phyloP scores from a whole-genome alignment of 257 asterid genomes.

The Nyctanthes arbortristis region DNA sequence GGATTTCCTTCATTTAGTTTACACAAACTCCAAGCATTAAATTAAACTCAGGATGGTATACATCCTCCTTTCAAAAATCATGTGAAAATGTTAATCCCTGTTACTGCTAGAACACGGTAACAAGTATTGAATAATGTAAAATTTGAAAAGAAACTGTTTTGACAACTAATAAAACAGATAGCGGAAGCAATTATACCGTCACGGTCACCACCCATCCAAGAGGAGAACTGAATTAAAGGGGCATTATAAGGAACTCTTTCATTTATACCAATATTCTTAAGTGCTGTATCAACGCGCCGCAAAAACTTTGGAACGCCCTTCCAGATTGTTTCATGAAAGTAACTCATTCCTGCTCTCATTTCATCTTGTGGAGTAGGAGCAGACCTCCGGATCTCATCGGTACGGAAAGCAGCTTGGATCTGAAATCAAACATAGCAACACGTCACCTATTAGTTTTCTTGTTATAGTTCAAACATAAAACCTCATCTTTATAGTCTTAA shows the following conservation, averaged over 20 bases:
- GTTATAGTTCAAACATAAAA: background rate
- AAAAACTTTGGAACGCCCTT: conserved; percentile 58
- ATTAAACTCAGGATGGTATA: no score
- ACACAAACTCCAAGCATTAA: no score
- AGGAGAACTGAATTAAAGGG: conserved; percentile 56
- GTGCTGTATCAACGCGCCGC: conserved; percentile 63
- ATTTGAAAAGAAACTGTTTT: background rate
- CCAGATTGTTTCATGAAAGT: conserved; percentile 61
- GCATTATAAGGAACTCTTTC: conserved; percentile 63
- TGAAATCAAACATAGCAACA: conserved; percentile 13
- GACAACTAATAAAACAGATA: background rate
- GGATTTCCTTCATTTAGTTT: conserved; percentile 47
- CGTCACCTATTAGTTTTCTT: background rate
- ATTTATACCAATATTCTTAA: conserved; percentile 55
- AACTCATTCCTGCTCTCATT: conserved; percentile 71
- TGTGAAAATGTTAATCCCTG: background rate
- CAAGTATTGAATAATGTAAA: background rate
- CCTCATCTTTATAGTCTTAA: background rate
- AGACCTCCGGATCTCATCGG: conserved; percentile 59
- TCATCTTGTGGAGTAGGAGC: conserved; percentile 64
- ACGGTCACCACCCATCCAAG: conserved; percentile 72
- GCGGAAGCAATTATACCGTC: conserved; percentile 35
- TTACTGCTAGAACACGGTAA: background rate
- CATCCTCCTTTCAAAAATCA: no score
- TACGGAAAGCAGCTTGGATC: conserved; percentile 68